phyloP scores from a whole-genome alignment of 1,139 yeast genomes.

The Diutina neorugosa region DNA sequence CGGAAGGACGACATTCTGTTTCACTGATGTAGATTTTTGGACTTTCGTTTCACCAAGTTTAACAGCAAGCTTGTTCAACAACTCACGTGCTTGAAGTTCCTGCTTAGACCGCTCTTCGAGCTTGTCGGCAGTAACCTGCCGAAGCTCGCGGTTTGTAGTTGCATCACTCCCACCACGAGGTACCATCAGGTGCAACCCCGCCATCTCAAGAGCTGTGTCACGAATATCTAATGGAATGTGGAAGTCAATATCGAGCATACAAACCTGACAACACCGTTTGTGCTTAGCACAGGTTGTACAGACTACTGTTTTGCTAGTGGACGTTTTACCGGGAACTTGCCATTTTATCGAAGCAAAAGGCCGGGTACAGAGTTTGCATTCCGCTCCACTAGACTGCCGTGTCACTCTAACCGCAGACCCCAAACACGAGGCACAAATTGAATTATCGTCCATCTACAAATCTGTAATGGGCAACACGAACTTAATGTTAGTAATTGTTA shows the following conservation, averaged over 20 bases:
- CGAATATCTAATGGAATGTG: slow-evolving; percentile 69
- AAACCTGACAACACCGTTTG: slow-evolving; percentile 77
- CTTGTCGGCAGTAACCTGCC: slow-evolving; percentile 29
- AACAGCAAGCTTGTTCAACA: slow-evolving; percentile 28
- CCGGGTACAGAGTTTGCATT: slow-evolving; percentile 69
- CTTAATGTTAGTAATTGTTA: slow-evolving; percentile 4
- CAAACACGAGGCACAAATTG: slow-evolving; percentile 56
- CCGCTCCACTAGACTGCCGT: slow-evolving; percentile 61
- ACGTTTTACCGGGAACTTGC: slow-evolving; percentile 30
- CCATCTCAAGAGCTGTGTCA: slow-evolving; percentile 72
- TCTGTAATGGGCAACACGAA: background rate
- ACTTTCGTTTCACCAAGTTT: slow-evolving; percentile 16
- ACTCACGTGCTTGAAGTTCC: slow-evolving; percentile 12
- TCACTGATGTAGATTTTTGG: slow-evolving; percentile 7
- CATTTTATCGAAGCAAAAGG: slow-evolving; percentile 77
- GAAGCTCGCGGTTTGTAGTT: slow-evolving; percentile 25
- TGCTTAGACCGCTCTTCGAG: slow-evolving; percentile 14
- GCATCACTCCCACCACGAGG: slow-evolving; percentile 6
- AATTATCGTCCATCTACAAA: background rate
- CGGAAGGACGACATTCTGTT: slow-evolving; percentile 35
- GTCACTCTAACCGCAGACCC: slow-evolving; percentile 58
- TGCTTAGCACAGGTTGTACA: slow-evolving; percentile 72
- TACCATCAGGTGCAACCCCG: slow-evolving; percentile 34
- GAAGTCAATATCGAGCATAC: slow-evolving; percentile 72
- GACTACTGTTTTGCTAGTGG: slow-evolving; percentile 38